Evolutionary conservation across 2,329 filamentous ascomycete genomes (phyloP).

Genomic region (Curvularia sp.): DNA sequence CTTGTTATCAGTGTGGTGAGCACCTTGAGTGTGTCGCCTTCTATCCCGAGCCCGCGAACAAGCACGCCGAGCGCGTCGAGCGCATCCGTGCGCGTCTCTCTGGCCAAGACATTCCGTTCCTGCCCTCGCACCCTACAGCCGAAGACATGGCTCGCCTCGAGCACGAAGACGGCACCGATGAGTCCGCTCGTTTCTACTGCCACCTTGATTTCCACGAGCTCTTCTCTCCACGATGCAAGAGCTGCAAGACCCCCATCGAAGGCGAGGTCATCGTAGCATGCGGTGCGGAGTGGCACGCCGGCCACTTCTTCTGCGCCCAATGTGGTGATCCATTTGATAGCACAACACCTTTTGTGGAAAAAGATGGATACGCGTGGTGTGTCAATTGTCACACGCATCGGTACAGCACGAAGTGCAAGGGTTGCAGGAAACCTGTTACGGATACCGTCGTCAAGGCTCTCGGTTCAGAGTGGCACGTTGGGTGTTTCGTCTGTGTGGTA

Average conservation of each 20-base stretch:
- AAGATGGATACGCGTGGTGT: conserved; percentile 98
- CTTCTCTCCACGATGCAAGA: conserved; percentile 91
- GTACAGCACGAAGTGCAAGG: conserved; percentile 86
- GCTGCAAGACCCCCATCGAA: conserved; percentile 94
- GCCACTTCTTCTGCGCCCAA: conserved; percentile 98
- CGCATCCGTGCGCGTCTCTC: conserved; percentile 71
- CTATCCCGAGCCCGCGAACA: conserved; percentile 83
- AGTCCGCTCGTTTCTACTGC: conserved; percentile 83
- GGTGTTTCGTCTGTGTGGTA: conserved; percentile 82
- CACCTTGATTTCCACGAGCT: conserved; percentile 98
- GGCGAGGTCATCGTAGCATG: conserved; percentile 94
- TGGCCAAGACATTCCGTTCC: conserved; percentile 57
- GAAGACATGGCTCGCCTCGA: conserved; percentile 66
- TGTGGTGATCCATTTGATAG: conserved; percentile 81
- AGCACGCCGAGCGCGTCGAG: conserved; percentile 73
- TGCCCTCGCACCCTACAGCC: conserved; percentile 55
- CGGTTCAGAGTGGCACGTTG: conserved; percentile 90
- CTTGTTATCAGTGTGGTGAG: conserved; percentile 85
- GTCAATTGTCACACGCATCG: conserved; percentile 89
- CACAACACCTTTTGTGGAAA: conserved; percentile 85
- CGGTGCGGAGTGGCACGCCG: conserved; percentile 94
- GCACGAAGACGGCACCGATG: conserved; percentile 67
- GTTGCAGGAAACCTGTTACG: conserved; percentile 82
- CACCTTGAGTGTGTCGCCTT: conserved; percentile 94
- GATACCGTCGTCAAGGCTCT: conserved; percentile 90